phyloP scores from a whole-genome alignment of 495 filamentous ascomycete species.

The Letharia lupina region DNA sequence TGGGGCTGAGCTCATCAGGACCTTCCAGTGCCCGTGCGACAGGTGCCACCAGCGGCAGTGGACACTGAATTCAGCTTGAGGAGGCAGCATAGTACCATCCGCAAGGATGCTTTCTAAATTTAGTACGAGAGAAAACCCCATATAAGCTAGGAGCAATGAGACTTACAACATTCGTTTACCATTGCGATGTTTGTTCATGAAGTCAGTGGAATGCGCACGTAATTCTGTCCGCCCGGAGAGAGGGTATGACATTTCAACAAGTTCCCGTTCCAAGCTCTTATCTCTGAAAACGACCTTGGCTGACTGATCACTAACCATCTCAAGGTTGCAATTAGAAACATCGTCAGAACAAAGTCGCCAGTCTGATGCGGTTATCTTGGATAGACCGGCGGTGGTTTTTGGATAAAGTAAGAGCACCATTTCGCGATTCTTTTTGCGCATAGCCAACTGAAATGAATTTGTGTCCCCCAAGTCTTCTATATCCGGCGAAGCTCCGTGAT shows the following conservation, averaged over 20 bases:
- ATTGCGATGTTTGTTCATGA: background rate
- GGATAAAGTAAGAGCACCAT: constrained; percentile 7
- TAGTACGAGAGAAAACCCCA: background rate
- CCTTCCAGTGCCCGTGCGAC: background rate
- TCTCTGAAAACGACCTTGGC: background rate
- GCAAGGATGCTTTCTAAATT: background rate
- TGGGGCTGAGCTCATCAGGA: background rate
- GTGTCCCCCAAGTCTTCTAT: background rate
- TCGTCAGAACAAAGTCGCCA: background rate
- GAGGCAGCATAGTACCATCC: background rate
- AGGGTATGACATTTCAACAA: background rate
- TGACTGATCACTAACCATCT: background rate
- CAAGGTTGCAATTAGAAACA: background rate
- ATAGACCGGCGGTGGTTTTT: constrained; percentile 1
- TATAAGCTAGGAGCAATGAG: background rate
- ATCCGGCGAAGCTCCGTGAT: background rate
- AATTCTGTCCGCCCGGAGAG: background rate
- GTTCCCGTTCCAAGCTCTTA: background rate
- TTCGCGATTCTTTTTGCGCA: background rate
- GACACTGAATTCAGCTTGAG: background rate
- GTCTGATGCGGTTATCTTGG: background rate
- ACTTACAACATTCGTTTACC: constrained; percentile 1
- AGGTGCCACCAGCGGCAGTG: constrained; percentile 5
- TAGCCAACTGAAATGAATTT: constrained; percentile 3
- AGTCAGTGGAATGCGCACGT: background rate